A percentile compares a stretch with the other conserved stretches of the same genome.
phyloP scores from a whole-genome alignment of 768 basidiomycete genomes.

The Xerocomellus chrysenteron region DNA sequence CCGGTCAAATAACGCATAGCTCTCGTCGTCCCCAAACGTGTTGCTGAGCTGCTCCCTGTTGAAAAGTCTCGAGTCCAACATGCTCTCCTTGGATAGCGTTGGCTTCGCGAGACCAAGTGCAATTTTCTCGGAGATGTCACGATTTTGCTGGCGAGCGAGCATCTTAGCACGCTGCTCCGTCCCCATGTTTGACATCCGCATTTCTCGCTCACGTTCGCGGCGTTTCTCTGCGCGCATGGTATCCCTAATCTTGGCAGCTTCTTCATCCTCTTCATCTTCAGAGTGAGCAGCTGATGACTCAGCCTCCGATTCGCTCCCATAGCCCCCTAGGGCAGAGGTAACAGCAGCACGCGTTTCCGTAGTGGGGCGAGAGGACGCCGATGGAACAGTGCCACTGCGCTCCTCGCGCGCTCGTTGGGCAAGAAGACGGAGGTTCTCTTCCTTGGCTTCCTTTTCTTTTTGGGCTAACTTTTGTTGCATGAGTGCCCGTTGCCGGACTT shows the following conservation, averaged over 20 bases:
- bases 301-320: slow-evolving; percentile 77
- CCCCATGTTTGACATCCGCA: slow-evolving; percentile 99
- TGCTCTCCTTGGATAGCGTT: slow-evolving; percentile 91
- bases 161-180: slow-evolving; percentile 94
- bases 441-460: slow-evolving; percentile 94
- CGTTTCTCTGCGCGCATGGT: slow-evolving; percentile 90
- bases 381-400: slow-evolving; percentile 70
- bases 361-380: slow-evolving; percentile 59
- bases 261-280: slow-evolving; percentile 69
- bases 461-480: slow-evolving; percentile 99
- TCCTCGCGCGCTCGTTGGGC: slow-evolving; percentile 97
- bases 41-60: slow-evolving; percentile 87
- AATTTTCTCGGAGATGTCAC: slow-evolving; percentile 99
- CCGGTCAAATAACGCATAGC: slow-evolving; percentile 92
- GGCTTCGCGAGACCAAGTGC: slow-evolving; percentile 98
- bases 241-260: slow-evolving; percentile 83
- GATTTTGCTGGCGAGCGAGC: slow-evolving; percentile 93
- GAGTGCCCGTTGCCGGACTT: slow-evolving; percentile 91
- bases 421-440: slow-evolving; percentile 90
- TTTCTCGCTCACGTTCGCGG: slow-evolving; percentile 91
- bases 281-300: slow-evolving; percentile 49
- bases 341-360: slow-evolving; percentile 68
- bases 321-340: slow-evolving; percentile 76
- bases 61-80: slow-evolving; percentile 96
- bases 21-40: slow-evolving; percentile 87